Base-by-base conservation (phyloP, 257 asterid species). In the Lantana camara region DNA sequence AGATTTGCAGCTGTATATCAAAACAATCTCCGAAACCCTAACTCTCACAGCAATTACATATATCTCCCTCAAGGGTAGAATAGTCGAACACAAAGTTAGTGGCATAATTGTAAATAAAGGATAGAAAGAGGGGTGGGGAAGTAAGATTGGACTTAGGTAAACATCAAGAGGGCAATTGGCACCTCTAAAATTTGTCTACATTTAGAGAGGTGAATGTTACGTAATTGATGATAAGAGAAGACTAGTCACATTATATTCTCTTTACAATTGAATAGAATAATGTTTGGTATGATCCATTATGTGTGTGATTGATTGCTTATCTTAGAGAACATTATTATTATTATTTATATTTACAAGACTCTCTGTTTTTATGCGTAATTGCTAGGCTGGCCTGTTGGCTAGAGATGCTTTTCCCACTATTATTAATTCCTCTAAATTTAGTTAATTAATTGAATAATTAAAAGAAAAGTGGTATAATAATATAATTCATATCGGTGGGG, bases 331-430 rank as follows among this genome's bases (percentile, higher is more conserved):
- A 75, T 48, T 42, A 30, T 64, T 50, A n/a, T n/a, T n/a, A n/a
- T n/a, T n/a, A n/a, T n/a, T n/a, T n/a, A n/a, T n/a, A n/a, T 54
- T 73, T 56, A 66, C 75, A 53, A 65, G 67, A 50, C 38, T 52
- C 61, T 78, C 77, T 80, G 73, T 69, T 78, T 42, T 68, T 75
- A 52, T 71, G 75, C 68, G 16, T 62, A 46, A n/a, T 35, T 76
- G 95, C 87, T 75, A 76, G 66, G 95, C 89, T 84, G 91, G 86
- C 75, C n/a, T 64, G 68, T 72, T 77, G 82, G 76, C 75, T 23
- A 64, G 51, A 85, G 89, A 82, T 85, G 87, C 94, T 69, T 35
- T 76, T 75, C 72, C 70, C 85, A 84, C 79, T 79, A 65, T n/a
- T n/a, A n/a, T n/a, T n/a, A n/a, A n/a, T 58, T 75, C 69, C 63